A percentile compares a stretch with the other conserved stretches of the same genome.
These are phyloP conservation scores for Ceratocystis cubensis DNA, from an alignment of 2,329 filamentous ascomycete genomes.

Conservation along the genomic window DNA sequence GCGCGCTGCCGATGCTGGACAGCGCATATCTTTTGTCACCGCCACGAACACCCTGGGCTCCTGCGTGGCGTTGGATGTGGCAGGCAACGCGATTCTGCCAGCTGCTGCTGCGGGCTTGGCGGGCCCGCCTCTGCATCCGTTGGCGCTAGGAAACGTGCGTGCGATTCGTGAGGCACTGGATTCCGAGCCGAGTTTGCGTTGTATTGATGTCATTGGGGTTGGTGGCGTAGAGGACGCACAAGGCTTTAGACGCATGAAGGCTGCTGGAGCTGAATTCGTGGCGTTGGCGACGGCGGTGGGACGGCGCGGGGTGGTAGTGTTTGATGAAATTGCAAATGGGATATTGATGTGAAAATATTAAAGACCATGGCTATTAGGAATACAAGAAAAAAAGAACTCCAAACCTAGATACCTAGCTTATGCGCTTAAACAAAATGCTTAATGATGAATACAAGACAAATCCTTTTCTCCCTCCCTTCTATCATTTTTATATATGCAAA, in stretches of 20 bases:
- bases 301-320: slow-evolving; percentile 47
- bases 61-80: slow-evolving; percentile 43
- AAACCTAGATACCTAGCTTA: not conserved
- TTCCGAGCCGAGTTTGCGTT: slow-evolving; percentile 33
- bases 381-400: not conserved
- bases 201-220: slow-evolving; percentile 55
- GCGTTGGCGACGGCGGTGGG: slow-evolving; percentile 60
- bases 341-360: slow-evolving; percentile 12
- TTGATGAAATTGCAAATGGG: slow-evolving; percentile 41
- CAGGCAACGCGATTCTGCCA: slow-evolving; percentile 31
- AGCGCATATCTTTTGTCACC: slow-evolving; percentile 50
- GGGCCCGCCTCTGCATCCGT: slow-evolving; percentile 56
- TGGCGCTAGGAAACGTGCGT: slow-evolving; percentile 64
- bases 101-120: slow-evolving; percentile 55
- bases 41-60: slow-evolving; percentile 61
- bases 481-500: too few species aligned
- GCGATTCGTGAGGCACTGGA: slow-evolving; percentile 51
- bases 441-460: too few species aligned
- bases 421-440: too few species aligned
- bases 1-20: slow-evolving; percentile 22
- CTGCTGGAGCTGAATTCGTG: slow-evolving; percentile 53
- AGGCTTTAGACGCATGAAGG: slow-evolving; percentile 53
- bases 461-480: too few species aligned
- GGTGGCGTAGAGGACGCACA: slow-evolving; percentile 55
- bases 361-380: not conserved